Base-by-base conservation (phyloP, 192 early-diverging fungal species). In the Podila clonocystis region DNA sequence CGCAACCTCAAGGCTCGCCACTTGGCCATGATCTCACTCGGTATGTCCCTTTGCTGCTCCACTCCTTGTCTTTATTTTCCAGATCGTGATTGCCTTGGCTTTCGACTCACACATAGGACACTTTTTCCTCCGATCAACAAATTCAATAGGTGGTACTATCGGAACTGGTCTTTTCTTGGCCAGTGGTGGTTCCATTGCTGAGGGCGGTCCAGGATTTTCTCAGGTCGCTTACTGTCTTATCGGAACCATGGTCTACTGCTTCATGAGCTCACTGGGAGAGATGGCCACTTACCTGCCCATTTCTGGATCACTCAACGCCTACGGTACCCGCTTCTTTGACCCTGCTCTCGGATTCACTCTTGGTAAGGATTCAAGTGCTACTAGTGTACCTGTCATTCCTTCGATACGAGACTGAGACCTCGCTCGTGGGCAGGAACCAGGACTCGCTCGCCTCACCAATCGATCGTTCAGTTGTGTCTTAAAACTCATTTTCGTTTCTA, bases 101-200 rank as follows among this genome's bases (percentile, higher is more conserved):
- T n/a, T 24, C 52, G 0, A 55, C 52, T 55, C 9, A 26, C n/a
- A 52, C 52, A 9, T 50, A 11, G 5, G 34, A 55, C 22, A n/a
- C 24, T 7, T 8, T 22, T 26, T 55, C 20, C n/a, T 55, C 26
- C 52, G 5, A 55, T 55, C 52, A 55, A 55, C 24, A 19, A n/a
- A 55, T 19, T 90, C 88, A n/a, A 84, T 93, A 50, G 93, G 92
- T 63, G 94, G 94, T 50, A 86, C 87, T 2, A 88, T 88, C 33
- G 85, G 94, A 30, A 97, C 94, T 20, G 94, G 95, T 30, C 82
- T 95, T n/a, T 96, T 96, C 82, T 84, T 96, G 71, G 93, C 94
- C 29, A 91, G 90, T 67, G 95, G 93, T 65, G 74, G 84, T 1
- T 90, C 92, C 6, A 87, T 97, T 49, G 89, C 92, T 0, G 74